Conservation (phyloP, 2,329 filamentous ascomycete genomes). For the Alternaria gaisen region DNA sequence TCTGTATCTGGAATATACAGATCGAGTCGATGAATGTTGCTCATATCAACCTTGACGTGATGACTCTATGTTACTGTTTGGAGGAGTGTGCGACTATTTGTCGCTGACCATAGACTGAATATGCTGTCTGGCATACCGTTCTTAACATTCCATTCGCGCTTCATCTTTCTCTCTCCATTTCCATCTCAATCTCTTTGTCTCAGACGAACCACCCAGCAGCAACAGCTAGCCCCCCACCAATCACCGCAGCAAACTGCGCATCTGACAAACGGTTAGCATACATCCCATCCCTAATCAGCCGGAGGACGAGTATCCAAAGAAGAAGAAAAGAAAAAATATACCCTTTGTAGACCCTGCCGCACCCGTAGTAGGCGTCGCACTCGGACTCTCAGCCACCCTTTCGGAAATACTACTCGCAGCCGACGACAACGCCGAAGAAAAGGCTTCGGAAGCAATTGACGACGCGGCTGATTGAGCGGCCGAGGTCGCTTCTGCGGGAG, state of each 20-base stretch:
- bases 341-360: background rate
- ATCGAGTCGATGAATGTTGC: background rate
- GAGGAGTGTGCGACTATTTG: background rate
- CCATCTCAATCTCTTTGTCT: background rate
- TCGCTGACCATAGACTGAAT: background rate
- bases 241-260: background rate
- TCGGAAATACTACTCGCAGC: background rate
- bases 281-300: background rate
- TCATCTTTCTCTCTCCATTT: background rate
- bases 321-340: background rate
- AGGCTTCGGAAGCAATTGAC: background rate
- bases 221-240: background rate
- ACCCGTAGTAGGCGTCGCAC: background rate
- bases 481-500: background rate
- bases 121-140: background rate
- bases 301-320: background rate
- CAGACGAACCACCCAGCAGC: background rate
- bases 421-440: background rate
- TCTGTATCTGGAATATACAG: background rate
- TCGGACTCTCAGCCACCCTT: conserved; percentile 1
- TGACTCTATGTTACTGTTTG: background rate
- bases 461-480: background rate
- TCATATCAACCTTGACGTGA: background rate
- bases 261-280: background rate
- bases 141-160: accelerated